These are phyloP conservation scores for Penicillium mononematosum DNA, from an alignment of 495 filamentous ascomycete genomes.

Conservation along the genomic window DNA sequence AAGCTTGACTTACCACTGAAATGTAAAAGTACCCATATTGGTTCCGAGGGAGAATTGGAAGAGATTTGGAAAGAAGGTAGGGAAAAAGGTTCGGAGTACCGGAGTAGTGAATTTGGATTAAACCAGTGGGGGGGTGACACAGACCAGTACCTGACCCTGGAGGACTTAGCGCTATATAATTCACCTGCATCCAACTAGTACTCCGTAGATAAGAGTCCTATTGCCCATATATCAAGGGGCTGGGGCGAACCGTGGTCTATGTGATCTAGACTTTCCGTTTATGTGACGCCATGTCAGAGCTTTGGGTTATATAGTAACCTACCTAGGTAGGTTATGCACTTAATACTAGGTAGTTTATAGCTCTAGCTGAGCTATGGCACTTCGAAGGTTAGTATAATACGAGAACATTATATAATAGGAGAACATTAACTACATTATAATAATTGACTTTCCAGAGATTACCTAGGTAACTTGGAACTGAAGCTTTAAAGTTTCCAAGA, in stretches of 20 bases:
- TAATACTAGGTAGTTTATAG: neutral
- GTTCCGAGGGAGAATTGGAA: neutral
- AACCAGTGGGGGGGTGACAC: conserved; percentile 20
- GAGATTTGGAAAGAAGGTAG: neutral
- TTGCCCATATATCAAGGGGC: neutral
- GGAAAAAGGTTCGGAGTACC: conserved; percentile 1
- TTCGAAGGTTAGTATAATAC: too few species aligned
- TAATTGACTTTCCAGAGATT: too few species aligned
- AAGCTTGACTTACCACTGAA: conserved; percentile 42
- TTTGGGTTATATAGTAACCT: neutral
- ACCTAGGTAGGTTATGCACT: too few species aligned
- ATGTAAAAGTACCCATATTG: conserved; percentile 44
- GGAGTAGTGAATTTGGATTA: neutral
- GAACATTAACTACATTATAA: too few species aligned
- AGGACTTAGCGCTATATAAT: neutral
- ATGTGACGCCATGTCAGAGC: neutral
- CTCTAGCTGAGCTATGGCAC: too few species aligned
- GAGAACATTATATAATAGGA: too few species aligned
- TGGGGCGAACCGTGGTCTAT: neutral
- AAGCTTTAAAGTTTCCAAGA: too few species aligned
- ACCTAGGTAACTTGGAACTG: too few species aligned
- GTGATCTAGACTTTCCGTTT: conserved; percentile 4
- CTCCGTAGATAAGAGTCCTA: too few species aligned
- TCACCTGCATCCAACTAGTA: neutral
- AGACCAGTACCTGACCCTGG: conserved; percentile 16